Evolutionary conservation across 1,284 basidiomycete species (phyloP), one percentile per base, ranked within the genome.

Genomic region (Hemileia vastatrix): DNA sequence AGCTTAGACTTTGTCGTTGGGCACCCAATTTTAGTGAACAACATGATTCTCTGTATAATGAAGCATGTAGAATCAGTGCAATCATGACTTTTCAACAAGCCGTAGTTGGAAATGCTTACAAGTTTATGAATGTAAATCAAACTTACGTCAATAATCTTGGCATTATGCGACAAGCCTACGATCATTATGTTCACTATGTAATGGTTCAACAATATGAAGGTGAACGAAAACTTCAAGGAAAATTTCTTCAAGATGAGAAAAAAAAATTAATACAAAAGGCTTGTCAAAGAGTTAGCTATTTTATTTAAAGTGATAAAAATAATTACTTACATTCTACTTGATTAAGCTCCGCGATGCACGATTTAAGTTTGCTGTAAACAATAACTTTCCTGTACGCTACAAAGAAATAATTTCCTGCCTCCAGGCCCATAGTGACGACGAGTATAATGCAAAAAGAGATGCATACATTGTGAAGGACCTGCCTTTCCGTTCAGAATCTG

Each of bases 271-370:
- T 53, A 2, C 51, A 53, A 31, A 32, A 19, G 24, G 24, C 19
- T 15, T 21, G 53, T 18, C n/a, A 55, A 15, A 55, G 53, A 24
- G 53, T 55, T 40, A 55, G 53, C n/a, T n/a, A n/a, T n/a, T n/a
- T n/a, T n/a, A n/a, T n/a, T n/a, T n/a, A n/a, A n/a, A n/a, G n/a
- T n/a, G n/a, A 32, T 23, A 33, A 33, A 15, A 13, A 6, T 54
- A 21, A 32, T 3, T 24, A 5, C 23, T 51, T 24, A 13, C 23
- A 15, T 51, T 51, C 5, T n/a, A 19, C 43, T 4, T 3, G 19
- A 1, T n/a, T 13, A 21, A 57, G 55, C 31, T 57, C 4, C 6
- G 45, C n/a, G 45, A 48, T 6, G 9, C 6, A 2, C 44, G 45
- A 3, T 48, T 5, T 5, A 57, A 57, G 18, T 57, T 57, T 57